Conservation (phyloP, 2,329 filamentous ascomycete species). For the Colletotrichum salicis region DNA sequence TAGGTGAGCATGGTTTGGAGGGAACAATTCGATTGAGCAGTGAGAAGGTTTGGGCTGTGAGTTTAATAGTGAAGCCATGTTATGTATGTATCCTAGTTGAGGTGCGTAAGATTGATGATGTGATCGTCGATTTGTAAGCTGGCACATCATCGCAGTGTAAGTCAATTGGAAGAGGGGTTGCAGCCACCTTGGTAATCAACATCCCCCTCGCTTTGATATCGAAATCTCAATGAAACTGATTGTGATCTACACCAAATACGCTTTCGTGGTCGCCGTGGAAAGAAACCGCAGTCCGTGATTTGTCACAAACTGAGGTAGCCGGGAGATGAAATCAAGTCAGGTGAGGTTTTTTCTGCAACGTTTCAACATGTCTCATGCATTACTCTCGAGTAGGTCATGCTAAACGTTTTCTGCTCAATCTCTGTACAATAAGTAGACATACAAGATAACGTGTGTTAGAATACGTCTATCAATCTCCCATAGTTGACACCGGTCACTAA, state of each 20-base stretch:
- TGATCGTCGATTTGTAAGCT: constrained; percentile 14
- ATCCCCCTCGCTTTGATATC: background rate
- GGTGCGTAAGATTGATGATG: background rate
- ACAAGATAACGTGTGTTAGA: too few relatives aligned
- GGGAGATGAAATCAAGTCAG: too few relatives aligned
- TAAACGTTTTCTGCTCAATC: accelerated
- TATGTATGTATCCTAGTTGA: background rate
- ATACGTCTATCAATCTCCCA: too few relatives aligned
- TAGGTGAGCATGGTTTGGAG: background rate
- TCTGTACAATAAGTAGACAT: too few relatives aligned
- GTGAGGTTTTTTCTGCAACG: too few relatives aligned
- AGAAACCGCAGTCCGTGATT: background rate
- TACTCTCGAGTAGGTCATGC: too few relatives aligned
- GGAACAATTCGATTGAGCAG: background rate
- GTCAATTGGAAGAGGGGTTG: background rate
- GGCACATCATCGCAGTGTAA: background rate
- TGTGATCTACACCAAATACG: background rate
- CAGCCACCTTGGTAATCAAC: constrained; percentile 8
- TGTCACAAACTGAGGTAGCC: background rate
- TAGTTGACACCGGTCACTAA: too few relatives aligned
- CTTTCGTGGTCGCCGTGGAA: background rate
- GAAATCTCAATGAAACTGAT: background rate
- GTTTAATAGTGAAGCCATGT: background rate
- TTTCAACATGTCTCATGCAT: too few relatives aligned
- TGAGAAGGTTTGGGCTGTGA: background rate